Evolutionary conservation across 306 rosid species (phyloP), one percentile per base, ranked within the genome.

Genomic region (Citrullus mucosospermus): DNA sequence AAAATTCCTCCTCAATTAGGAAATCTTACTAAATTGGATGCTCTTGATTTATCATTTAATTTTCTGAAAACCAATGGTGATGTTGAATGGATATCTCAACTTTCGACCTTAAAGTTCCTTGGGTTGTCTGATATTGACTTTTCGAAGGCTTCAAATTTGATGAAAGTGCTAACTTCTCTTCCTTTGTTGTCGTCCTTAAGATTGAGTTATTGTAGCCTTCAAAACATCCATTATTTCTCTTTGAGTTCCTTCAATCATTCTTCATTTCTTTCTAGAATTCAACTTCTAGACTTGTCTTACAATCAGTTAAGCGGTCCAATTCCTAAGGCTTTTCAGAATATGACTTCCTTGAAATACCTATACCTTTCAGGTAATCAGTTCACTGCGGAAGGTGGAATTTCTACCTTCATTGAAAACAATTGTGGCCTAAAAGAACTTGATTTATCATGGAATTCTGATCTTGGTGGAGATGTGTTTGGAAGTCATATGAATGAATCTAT

Each of bases 51-150:
- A 12, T 43, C 48, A 43, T 43, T 43, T 43, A 43, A 43, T 43
- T 8, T 0, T 12, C 11, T 0, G 6, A 1, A 1, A 2, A 1
- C 9, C 8, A 51, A 14, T 36, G 75, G 61, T 53, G 79, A 78
- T n/a, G 22, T 78, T 11, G 6, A 68, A 34, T 86, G 89, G 87
- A 6, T 84, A 34, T 77, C 84, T 32, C 32, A 68, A 2, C 86
- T 86, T 74, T 30, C 78, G n/a, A 67, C 73, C 8, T 69, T 86
- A 1, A 20, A 66, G 0, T 7, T 50, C 38, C 80, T 86, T 55
- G 69, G 50, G 70, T 61, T 83, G 82, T 50, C 56, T 50, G 12
- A 15, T 9, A 78, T 83, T 25, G 6, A 61, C 76, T 75, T 86
- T 9, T 76, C 46, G 1, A 66, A 67, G 44, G 55, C 59, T 18